Percentiles rank a stretch among this genome's conserved stretches.
phyloP scores from a whole-genome alignment of 306 rosid genomes.

The Astragalus membranaceus region DNA sequence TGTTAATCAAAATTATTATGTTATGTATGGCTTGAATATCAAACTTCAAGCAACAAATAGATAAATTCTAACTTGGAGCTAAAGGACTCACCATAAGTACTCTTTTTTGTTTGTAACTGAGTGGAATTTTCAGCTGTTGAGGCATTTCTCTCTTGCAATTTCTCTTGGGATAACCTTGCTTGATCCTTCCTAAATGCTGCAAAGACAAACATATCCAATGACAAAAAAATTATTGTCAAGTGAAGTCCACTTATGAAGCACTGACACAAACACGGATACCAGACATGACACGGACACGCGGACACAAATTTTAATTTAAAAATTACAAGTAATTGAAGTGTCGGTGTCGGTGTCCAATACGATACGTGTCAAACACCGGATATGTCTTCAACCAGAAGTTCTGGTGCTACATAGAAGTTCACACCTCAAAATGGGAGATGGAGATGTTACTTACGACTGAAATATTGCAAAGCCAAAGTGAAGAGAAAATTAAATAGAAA shows the following conservation, averaged over 20 bases:
- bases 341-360: too few relatives aligned
- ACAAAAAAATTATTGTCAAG: neutral
- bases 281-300: too few relatives aligned
- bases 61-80: neutral
- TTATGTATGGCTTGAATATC: neutral
- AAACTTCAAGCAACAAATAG: neutral
- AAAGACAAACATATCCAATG: neutral
- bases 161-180: constrained; percentile 55
- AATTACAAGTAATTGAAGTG: too few relatives aligned
- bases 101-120: neutral
- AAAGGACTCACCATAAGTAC: constrained; percentile 15
- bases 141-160: constrained; percentile 50
- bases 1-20: constrained; percentile 13
- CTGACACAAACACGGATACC: too few relatives aligned
- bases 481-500: constrained; percentile 47
- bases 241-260: neutral
- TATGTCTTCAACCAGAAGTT: too few relatives aligned
- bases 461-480: constrained; percentile 43
- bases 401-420: neutral
- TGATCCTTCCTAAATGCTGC: constrained; percentile 36
- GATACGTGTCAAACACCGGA: too few relatives aligned
- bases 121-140: constrained; percentile 23
- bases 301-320: too few relatives aligned
- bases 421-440: neutral
- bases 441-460: constrained; percentile 43